phyloP scores from a whole-genome alignment of 2,329 filamentous ascomycete species.

The Berkeleyomyces rouxiae region DNA sequence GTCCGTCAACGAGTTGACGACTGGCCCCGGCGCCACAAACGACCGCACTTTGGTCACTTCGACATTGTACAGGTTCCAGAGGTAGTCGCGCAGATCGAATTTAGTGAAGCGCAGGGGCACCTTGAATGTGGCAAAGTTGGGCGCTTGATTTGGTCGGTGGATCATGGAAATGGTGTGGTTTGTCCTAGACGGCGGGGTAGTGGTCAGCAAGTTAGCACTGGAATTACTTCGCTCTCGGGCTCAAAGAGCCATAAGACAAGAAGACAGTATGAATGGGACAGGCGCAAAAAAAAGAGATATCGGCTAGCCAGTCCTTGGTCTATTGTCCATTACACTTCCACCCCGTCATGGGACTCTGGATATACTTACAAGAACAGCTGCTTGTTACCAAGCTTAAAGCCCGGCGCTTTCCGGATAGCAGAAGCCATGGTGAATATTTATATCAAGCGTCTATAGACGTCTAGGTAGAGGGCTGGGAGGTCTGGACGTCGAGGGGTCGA shows the following conservation, averaged over 20 bases:
- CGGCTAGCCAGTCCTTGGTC: no score
- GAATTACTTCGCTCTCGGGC: no score
- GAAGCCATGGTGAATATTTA: constrained; percentile 23
- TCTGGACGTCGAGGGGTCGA: not conserved
- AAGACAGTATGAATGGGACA: no score
- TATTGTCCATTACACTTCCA: no score
- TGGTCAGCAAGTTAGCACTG: not conserved
- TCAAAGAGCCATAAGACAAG: no score
- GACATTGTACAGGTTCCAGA: constrained; percentile 71
- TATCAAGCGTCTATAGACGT: not conserved
- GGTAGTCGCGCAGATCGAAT: constrained; percentile 89
- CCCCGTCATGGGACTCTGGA: not conserved
- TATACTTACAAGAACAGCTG: constrained; percentile 37
- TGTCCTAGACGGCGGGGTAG: constrained; percentile 38
- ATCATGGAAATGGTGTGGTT: constrained; percentile 67
- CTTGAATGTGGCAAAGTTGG: constrained; percentile 74
- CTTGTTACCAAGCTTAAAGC: constrained; percentile 35
- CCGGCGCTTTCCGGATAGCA: constrained; percentile 25
- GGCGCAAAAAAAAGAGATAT: no score
- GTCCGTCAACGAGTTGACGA: constrained; percentile 25
- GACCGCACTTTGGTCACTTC: constrained; percentile 58
- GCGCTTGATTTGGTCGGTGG: constrained; percentile 51
- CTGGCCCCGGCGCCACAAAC: constrained; percentile 29
- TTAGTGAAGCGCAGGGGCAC: constrained; percentile 91
- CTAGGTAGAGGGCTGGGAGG: not conserved